These are phyloP conservation scores for Hygrophila difformis DNA, from an alignment of 257 asterid species.

Conservation along the genomic window DNA sequence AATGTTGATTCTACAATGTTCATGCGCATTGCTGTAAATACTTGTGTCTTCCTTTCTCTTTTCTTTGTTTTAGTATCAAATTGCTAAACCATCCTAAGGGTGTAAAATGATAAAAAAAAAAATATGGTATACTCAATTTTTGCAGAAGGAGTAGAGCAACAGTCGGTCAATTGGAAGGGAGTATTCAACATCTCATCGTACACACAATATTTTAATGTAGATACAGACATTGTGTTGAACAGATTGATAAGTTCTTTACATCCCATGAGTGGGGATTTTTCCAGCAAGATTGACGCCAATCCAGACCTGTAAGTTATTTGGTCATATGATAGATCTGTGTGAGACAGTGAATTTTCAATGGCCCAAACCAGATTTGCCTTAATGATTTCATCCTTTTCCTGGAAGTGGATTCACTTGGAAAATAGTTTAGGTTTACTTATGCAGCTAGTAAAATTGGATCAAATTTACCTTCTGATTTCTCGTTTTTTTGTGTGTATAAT, in stretches of 20 bases:
- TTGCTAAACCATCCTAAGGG: too few species aligned
- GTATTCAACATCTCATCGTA: slow-evolving; percentile 69
- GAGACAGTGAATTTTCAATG: slow-evolving; percentile 1
- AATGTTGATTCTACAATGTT: too few species aligned
- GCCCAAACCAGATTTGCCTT: neutral
- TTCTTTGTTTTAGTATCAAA: too few species aligned
- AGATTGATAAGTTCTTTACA: slow-evolving; percentile 78
- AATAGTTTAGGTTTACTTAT: neutral
- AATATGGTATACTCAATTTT: slow-evolving; percentile 6
- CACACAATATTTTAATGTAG: slow-evolving; percentile 86
- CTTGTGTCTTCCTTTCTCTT: too few species aligned
- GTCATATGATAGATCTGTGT: slow-evolving; percentile 4
- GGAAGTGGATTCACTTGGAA: neutral
- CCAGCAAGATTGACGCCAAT: slow-evolving; percentile 82
- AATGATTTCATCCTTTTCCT: neutral
- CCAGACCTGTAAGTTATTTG: slow-evolving; percentile 89
- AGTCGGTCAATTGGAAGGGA: slow-evolving; percentile 73
- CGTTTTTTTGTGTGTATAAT: neutral
- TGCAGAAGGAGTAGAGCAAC: slow-evolving; percentile 68
- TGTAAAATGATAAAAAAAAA: too few species aligned
- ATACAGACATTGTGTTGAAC: slow-evolving; percentile 81
- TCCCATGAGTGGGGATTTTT: slow-evolving; percentile 81
- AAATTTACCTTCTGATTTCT: too few species aligned
- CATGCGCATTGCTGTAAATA: too few species aligned
- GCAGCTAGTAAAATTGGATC: neutral